These are phyloP conservation scores for Brettanomyces anomalus DNA, from an alignment of 805 yeast species.

Conservation along the genomic window DNA sequence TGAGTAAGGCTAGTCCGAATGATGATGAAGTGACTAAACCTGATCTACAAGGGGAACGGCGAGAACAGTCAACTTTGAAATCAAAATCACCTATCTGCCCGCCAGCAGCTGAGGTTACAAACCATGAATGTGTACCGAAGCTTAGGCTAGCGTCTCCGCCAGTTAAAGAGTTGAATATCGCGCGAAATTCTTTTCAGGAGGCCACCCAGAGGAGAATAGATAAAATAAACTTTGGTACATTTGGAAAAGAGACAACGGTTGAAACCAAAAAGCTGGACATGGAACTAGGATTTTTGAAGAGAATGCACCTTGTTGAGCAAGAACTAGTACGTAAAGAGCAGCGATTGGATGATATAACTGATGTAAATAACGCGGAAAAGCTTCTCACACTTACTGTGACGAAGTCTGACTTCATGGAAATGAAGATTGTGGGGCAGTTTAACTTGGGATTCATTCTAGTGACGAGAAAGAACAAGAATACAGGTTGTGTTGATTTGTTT, in stretches of 20 bases:
- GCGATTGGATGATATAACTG: conserved; percentile 33
- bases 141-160: too few relatives aligned
- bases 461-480: conserved; percentile 31
- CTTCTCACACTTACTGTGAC: conserved; percentile 50
- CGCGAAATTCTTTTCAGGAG: too few relatives aligned
- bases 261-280: not conserved
- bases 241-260: not conserved
- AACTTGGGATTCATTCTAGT: conserved; percentile 91
- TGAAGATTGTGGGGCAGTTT: conserved; percentile 88
- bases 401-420: conserved; percentile 62
- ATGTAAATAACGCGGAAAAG: conserved; percentile 46
- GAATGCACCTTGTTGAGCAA: not conserved
- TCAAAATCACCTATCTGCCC: too few relatives aligned
- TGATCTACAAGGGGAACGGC: conserved; percentile 5
- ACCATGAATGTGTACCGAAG: too few relatives aligned
- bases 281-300: not conserved
- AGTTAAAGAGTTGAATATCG: too few relatives aligned
- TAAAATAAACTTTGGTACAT: not conserved
- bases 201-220: not conserved
- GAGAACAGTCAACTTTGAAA: conserved; percentile 1
- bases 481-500: conserved; percentile 46
- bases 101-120: too few relatives aligned
- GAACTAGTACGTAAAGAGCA: not conserved
- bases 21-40: conserved; percentile 1
- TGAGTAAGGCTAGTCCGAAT: conserved; percentile 1